phyloP scores from a whole-genome alignment of 352 stramenopile species.

The Globisporangium megalacanthum region DNA sequence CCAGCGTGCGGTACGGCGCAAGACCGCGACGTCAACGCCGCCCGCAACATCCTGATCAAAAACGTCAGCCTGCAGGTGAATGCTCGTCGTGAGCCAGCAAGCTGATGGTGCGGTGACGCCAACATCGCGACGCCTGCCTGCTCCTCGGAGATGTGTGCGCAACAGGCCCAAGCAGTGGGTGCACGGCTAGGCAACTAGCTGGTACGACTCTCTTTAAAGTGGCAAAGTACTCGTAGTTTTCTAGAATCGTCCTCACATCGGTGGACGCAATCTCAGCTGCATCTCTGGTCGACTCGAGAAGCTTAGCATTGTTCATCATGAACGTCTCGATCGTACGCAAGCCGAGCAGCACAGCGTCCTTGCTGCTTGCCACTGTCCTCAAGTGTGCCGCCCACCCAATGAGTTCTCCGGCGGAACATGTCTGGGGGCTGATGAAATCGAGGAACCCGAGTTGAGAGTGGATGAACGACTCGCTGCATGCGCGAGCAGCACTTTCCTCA shows the following conservation, averaged over 20 bases:
- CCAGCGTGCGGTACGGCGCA: no score
- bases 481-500: neutral
- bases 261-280: neutral
- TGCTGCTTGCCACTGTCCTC: neutral
- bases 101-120: no score
- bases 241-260: slow-evolving; percentile 8
- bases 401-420: neutral
- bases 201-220: no score
- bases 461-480: neutral
- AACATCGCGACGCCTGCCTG: no score
- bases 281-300: neutral
- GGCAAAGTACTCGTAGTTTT: slow-evolving; percentile 1
- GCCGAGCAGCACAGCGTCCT: neutral
- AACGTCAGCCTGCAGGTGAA: no score
- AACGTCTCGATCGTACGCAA: slow-evolving; percentile 28
- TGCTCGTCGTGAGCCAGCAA: no score
- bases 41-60: no score
- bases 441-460: slow-evolving; percentile 1
- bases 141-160: no score
- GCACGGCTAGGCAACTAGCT: no score
- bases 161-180: no score
- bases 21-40: no score
- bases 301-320: slow-evolving; percentile 15
- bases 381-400: slow-evolving; percentile 6
- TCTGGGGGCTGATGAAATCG: neutral